phyloP scores from a whole-genome alignment of 495 filamentous ascomycete species.

The Daldinia concentrica region DNA sequence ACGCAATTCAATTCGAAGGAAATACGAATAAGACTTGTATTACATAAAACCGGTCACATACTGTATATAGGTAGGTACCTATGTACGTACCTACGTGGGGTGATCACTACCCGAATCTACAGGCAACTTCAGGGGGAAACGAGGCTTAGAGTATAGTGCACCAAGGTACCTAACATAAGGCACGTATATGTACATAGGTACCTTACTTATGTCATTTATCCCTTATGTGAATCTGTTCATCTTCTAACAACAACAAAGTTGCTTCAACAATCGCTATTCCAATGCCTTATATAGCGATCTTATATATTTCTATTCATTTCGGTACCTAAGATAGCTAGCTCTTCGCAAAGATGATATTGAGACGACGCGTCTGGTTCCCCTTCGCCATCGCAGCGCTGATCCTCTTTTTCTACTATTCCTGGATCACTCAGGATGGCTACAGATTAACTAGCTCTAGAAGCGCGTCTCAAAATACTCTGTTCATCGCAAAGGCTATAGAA shows the following conservation, averaged over 20 bases:
- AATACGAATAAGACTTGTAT: not conserved
- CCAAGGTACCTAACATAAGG: not conserved
- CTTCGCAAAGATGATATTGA: slow-evolving; percentile 25
- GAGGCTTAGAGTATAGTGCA: not conserved
- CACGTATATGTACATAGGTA: too few relatives aligned
- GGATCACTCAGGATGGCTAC: slow-evolving; percentile 12
- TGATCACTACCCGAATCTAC: slow-evolving; percentile 7
- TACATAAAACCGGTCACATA: not conserved
- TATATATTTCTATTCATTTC: slow-evolving; percentile 1
- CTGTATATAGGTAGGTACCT: not conserved
- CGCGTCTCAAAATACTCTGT: not conserved
- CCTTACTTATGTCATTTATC: not conserved
- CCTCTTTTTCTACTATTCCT: slow-evolving; percentile 30
- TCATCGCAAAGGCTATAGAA: slow-evolving; percentile 1
- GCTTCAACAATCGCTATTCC: slow-evolving; percentile 13
- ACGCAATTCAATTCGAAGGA: not conserved
- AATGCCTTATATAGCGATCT: slow-evolving; percentile 3
- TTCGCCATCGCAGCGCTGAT: slow-evolving; percentile 16
- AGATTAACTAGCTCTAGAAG: slow-evolving; percentile 7
- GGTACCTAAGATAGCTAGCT: not conserved
- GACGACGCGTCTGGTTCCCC: slow-evolving; percentile 30
- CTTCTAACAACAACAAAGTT: not conserved
- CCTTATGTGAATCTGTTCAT: not conserved
- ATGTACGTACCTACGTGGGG: not conserved
- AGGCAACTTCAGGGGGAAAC: not conserved